Evolutionary conservation across 116 monocot genomes (phyloP).

Genomic region (Zostera marina): DNA sequence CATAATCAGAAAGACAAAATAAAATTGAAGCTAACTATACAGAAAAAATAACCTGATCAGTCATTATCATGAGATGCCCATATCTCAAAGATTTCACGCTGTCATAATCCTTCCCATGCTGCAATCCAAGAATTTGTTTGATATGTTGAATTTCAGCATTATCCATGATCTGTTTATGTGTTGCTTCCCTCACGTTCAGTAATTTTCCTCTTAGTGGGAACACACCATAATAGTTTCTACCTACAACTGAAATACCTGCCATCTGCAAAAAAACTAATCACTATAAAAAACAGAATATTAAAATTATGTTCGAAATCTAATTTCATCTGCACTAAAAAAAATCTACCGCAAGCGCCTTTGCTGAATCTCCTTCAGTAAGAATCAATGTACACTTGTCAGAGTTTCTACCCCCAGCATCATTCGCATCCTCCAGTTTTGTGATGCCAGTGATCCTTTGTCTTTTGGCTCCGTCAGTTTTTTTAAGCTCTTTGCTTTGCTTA

Average conservation of each 20-base stretch:
- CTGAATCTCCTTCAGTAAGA: constrained; percentile 95
- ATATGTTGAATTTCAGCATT: constrained; percentile 86
- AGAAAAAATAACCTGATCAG: constrained; percentile 89
- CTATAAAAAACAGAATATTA: not conserved
- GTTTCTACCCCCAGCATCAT: constrained; percentile 72
- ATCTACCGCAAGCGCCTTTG: constrained; percentile 88
- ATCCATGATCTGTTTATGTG: constrained; percentile 78
- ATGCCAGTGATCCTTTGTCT: constrained; percentile 66
- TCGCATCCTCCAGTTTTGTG: constrained; percentile 85
- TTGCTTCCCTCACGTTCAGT: constrained; percentile 86
- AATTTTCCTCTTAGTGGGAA: constrained; percentile 87
- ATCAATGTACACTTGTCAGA: constrained; percentile 83
- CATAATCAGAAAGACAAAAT: not conserved
- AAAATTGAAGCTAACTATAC: not conserved
- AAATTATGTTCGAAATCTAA: not conserved
- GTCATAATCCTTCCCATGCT: constrained; percentile 83
- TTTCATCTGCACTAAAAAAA: not conserved
- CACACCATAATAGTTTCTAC: constrained; percentile 72
- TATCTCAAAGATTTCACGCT: constrained; percentile 73
- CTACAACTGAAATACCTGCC: constrained; percentile 82
- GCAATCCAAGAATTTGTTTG: constrained; percentile 84
- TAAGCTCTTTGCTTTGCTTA: constrained; percentile 82
- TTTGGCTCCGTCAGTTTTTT: constrained; percentile 92
- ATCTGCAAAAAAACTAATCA: constrained; percentile 21
- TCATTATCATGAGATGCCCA: constrained; percentile 99